Base-by-base conservation (phyloP, 2,329 filamentous ascomycete genomes). In the Fusarium globosum region DNA sequence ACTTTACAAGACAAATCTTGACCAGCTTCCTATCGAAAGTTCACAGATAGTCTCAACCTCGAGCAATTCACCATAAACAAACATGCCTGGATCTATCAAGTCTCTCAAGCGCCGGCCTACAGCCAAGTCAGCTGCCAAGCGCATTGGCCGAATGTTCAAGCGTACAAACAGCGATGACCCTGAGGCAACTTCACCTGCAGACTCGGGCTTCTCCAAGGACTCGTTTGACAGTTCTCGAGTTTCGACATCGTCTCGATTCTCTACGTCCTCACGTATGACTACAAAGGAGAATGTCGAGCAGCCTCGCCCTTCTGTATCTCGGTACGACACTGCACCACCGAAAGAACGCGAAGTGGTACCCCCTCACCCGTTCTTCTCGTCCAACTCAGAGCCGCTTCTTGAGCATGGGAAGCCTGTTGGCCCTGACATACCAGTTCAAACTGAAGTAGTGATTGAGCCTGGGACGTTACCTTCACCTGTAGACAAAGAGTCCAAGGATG, bases 111-210 rank as follows among this genome's bases (percentile, higher is more conserved):
- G 65, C 12, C 62, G 60, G 36, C 65, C 72, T 35, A 52, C 61
- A 7, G 69, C 72, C 21, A 75, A 75, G 59, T 68, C 65, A 30
- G 65, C 72, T 56, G 72, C 72, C 39, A 74, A 74, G 18, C 72
- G 72, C 20, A 74, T 74, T 26, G 68, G 72, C 48, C 65, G 72
- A 11, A 75, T 74, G 45, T 74, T 75, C 23, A 74, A 66, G 36
- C 65, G 69, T 10, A 63, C 57, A 49, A 75, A 65, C 49, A 73
- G 52, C 20, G 61, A 74, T 9, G 69, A 51, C 21, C n/a, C 59
- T 2, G 72, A 75, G 9, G 46, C 39, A 35, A 64, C 35, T 21
- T 33, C 45, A 8, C 35, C 61, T 2, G 38, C 35, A 5, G 69
- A 68, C 4, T 21, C 59, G 9, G 58, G 53, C 5, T 46, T 52